phyloP scores from a whole-genome alignment of 768 basidiomycete genomes.

The Imleria badia region DNA sequence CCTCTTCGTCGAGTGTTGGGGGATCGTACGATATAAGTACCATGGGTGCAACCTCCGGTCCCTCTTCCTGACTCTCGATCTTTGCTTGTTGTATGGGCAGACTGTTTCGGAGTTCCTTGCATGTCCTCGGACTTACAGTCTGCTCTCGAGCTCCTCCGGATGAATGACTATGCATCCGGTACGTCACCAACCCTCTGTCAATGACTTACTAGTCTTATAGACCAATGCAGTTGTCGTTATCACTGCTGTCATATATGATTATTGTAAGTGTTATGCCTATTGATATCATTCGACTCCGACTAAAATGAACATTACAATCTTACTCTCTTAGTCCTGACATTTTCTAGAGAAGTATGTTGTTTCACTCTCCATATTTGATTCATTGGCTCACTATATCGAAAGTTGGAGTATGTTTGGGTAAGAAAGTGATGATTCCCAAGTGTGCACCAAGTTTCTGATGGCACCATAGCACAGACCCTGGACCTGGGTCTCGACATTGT shows the following conservation, averaged over 20 bases:
- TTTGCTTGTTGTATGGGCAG: background rate
- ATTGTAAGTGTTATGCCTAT: background rate
- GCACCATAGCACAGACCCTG: background rate
- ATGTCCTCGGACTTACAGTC: background rate
- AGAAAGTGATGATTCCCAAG: too few relatives aligned
- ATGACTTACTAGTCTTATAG: background rate
- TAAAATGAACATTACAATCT: background rate
- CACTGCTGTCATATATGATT: background rate
- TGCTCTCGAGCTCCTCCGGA: background rate
- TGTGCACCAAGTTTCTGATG: background rate
- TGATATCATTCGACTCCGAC: too few relatives aligned
- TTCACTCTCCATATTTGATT: background rate
- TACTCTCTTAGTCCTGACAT: background rate
- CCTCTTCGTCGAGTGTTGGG: background rate
- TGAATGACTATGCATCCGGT: background rate
- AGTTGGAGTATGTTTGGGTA: slow-evolving; percentile 1
- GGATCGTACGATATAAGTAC: background rate
- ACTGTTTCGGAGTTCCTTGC: background rate
- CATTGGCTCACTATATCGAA: background rate
- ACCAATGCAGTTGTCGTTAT: background rate
- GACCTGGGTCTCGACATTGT: background rate
- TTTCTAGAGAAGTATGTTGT: background rate
- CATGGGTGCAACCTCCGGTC: background rate
- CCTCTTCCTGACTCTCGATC: background rate
- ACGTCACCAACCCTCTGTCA: background rate